Conservation (phyloP, 1,284 basidiomycete species). For the Austroboletus rostrupii region DNA sequence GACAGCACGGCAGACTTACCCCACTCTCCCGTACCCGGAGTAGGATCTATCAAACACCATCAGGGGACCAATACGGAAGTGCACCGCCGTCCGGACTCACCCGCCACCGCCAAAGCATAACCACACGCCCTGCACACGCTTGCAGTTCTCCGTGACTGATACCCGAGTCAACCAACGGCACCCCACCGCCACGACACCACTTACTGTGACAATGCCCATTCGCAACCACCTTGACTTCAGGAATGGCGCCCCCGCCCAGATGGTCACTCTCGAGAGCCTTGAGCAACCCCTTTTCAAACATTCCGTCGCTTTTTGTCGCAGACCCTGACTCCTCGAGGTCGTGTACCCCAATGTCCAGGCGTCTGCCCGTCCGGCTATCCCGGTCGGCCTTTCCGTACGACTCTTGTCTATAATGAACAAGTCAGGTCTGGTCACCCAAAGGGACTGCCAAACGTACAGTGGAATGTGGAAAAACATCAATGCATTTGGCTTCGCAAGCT, state of each 20-base stretch:
- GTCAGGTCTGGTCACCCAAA: not conserved
- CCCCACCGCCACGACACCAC: slow-evolving; percentile 16
- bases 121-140: slow-evolving; percentile 83
- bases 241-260: slow-evolving; percentile 43
- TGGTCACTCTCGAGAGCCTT: slow-evolving; percentile 64
- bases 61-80: not conserved
- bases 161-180: slow-evolving; percentile 12
- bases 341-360: slow-evolving; percentile 64
- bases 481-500: slow-evolving; percentile 85
- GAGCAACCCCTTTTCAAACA: slow-evolving; percentile 78
- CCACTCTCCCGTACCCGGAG: slow-evolving; percentile 78
- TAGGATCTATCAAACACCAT: slow-evolving; percentile 54
- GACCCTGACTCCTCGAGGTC: slow-evolving; percentile 60
- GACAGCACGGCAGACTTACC: slow-evolving; percentile 38
- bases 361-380: slow-evolving; percentile 50
- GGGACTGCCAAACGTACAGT: slow-evolving; percentile 48
- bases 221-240: slow-evolving; percentile 79
- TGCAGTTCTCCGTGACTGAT: slow-evolving; percentile 83
- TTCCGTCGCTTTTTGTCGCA: slow-evolving; percentile 71
- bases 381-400: slow-evolving; percentile 56
- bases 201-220: slow-evolving; percentile 85
- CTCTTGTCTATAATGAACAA: slow-evolving; percentile 46
- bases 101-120: slow-evolving; percentile 93
- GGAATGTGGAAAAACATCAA: slow-evolving; percentile 97
- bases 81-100: slow-evolving; percentile 33